Conservation (phyloP, 2,329 filamentous ascomycete species). For the Mollisiaceae sp. region DNA sequence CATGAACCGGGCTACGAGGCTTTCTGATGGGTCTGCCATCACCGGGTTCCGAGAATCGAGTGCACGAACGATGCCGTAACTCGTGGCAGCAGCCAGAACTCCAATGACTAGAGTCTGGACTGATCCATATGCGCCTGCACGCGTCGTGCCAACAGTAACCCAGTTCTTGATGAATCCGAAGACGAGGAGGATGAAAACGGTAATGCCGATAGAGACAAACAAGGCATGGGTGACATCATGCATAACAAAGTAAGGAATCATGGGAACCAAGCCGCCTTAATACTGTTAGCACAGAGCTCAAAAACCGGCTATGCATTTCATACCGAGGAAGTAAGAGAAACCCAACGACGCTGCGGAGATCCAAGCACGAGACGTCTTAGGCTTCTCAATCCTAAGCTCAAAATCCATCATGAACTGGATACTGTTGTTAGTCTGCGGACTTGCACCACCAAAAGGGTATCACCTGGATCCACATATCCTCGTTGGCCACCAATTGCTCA, state of each 20-base stretch:
- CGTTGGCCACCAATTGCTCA: constrained; percentile 31
- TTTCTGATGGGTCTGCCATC: not conserved
- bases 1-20: not conserved
- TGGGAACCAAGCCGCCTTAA: constrained; percentile 49
- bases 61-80: constrained; percentile 65
- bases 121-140: constrained; percentile 62
- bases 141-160: constrained; percentile 49
- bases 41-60: constrained; percentile 48
- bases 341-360: constrained; percentile 36
- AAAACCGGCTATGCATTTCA: not conserved
- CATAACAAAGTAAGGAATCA: constrained; percentile 57
- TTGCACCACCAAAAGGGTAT: constrained; percentile 5
- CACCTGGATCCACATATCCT: constrained; percentile 29
- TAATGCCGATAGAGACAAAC: constrained; percentile 57
- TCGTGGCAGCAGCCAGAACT: constrained; percentile 67
- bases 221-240: constrained; percentile 48
- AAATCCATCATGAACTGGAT: constrained; percentile 53
- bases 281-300: constrained; percentile 6
- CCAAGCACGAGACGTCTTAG: constrained; percentile 40
- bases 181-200: constrained; percentile 52
- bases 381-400: constrained; percentile 47
- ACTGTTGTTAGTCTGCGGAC: constrained; percentile 23
- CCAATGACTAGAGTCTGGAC: constrained; percentile 69
- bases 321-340: constrained; percentile 44
- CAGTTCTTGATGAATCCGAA: constrained; percentile 57